Conservation (phyloP, 148 eudicot genomes). For the Amaranthus hypochondriacus region DNA sequence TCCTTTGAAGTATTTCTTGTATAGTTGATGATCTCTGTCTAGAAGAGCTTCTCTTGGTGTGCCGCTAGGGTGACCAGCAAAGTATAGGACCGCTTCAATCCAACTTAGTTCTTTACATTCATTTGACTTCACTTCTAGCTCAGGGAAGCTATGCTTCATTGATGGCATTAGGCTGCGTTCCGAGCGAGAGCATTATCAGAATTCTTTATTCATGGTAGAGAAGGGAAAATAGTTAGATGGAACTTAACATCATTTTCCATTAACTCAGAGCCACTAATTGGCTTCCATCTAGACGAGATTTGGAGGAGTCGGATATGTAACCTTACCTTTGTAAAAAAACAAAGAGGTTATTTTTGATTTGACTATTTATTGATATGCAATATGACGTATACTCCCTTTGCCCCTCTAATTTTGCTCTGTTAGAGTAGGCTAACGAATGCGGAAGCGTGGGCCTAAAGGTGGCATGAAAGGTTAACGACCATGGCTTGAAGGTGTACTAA, state of each 20-base stretch:
- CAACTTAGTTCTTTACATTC: slow-evolving; percentile 45
- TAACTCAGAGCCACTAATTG: no score
- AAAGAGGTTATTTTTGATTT: no score
- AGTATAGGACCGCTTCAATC: slow-evolving; percentile 29
- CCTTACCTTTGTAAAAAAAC: no score
- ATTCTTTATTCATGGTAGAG: background rate
- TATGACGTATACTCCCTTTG: no score
- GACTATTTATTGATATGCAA: no score
- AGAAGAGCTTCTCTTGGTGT: slow-evolving; percentile 20
- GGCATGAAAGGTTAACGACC: no score
- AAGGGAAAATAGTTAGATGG: background rate
- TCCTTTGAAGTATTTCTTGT: slow-evolving; percentile 24
- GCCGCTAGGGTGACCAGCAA: slow-evolving; percentile 23
- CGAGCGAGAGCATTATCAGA: background rate
- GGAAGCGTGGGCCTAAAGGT: no score
- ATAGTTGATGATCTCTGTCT: slow-evolving; percentile 20
- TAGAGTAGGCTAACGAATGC: no score
- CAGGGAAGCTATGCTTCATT: slow-evolving; percentile 38
- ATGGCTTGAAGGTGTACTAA: no score
- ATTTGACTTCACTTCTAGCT: slow-evolving; percentile 29
- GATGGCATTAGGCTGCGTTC: slow-evolving; percentile 27
- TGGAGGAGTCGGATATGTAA: no score
- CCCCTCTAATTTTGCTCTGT: no score
- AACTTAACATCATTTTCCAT: background rate
- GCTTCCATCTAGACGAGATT: no score